Conservation (phyloP, 2,329 filamentous ascomycete species). For the Pezicula rhizophila region DNA sequence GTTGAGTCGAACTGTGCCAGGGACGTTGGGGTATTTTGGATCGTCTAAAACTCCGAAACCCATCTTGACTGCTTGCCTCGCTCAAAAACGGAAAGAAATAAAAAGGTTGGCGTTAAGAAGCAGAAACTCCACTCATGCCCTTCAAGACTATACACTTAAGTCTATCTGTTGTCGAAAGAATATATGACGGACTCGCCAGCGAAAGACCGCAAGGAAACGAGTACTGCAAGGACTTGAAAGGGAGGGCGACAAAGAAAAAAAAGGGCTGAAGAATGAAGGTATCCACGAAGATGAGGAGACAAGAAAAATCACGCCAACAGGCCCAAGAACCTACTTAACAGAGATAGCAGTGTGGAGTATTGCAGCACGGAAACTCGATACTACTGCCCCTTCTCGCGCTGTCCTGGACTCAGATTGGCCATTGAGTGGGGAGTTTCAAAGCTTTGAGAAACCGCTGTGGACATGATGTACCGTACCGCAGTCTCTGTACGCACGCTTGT, state of each 20-base stretch:
- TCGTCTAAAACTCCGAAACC: slow-evolving; percentile 24
- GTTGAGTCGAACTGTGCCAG: slow-evolving; percentile 21
- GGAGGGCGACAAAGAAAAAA: not conserved
- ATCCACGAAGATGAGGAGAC: slow-evolving; percentile 1
- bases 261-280: slow-evolving; percentile 3
- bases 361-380: not conserved
- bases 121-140: slow-evolving; percentile 6
- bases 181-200: slow-evolving; percentile 18
- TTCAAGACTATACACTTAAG: slow-evolving; percentile 7
- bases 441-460: slow-evolving; percentile 4
- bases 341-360: slow-evolving; percentile 3
- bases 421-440: not conserved
- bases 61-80: slow-evolving; percentile 10
- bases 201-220: slow-evolving; percentile 12
- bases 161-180: slow-evolving; percentile 6
- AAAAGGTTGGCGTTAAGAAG: slow-evolving; percentile 5
- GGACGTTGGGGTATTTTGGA: slow-evolving; percentile 21
- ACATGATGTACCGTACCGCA: slow-evolving; percentile 3
- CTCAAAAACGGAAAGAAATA: slow-evolving; percentile 4
- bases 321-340: slow-evolving; percentile 1
- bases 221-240: not conserved
- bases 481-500: not conserved
- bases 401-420: not conserved
- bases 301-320: not conserved
- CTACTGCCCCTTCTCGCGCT: not conserved